These are phyloP conservation scores for Iris macrosiphon DNA, from an alignment of 106 monocot genomes.

Conservation along the genomic window DNA sequence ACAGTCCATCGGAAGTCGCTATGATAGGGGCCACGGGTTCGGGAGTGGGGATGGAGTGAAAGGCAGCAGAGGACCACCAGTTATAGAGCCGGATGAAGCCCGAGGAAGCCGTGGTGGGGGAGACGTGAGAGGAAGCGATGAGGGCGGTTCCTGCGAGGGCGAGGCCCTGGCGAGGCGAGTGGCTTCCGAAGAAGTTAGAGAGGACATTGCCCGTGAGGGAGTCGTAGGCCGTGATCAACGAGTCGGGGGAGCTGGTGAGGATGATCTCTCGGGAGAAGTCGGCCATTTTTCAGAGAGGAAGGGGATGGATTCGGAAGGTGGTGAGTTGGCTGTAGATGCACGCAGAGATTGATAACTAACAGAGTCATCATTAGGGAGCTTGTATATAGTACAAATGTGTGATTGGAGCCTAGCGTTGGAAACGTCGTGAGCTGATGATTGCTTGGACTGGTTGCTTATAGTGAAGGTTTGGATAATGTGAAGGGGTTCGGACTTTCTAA, in stretches of 20 bases:
- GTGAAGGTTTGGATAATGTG: neutral
- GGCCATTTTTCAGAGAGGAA: neutral
- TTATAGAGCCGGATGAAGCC: constrained; percentile 24
- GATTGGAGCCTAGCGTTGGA: neutral
- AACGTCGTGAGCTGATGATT: neutral
- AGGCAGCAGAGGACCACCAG: constrained; percentile 17
- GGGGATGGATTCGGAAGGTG: neutral
- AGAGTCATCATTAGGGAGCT: neutral
- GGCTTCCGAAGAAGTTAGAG: constrained; percentile 13
- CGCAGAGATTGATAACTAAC: neutral
- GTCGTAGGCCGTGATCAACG: constrained; percentile 22
- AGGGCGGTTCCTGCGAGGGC: constrained; percentile 4
- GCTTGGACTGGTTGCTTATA: neutral
- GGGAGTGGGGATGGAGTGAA: constrained; percentile 9
- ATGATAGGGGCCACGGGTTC: constrained; percentile 27
- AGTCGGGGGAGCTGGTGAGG: constrained; percentile 20
- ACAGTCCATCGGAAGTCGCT: constrained; percentile 7
- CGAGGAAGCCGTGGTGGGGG: constrained; percentile 4
- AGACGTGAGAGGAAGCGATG: constrained; percentile 26
- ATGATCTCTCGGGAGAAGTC: constrained; percentile 11
- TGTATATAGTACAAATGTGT: neutral
- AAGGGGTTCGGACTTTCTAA: neutral
- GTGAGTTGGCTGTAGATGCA: neutral
- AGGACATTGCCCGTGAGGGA: constrained; percentile 2
- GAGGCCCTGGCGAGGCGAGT: constrained; percentile 26